Conservation (phyloP, 2,329 filamentous ascomycete species). For the Monilinia laxa region DNA sequence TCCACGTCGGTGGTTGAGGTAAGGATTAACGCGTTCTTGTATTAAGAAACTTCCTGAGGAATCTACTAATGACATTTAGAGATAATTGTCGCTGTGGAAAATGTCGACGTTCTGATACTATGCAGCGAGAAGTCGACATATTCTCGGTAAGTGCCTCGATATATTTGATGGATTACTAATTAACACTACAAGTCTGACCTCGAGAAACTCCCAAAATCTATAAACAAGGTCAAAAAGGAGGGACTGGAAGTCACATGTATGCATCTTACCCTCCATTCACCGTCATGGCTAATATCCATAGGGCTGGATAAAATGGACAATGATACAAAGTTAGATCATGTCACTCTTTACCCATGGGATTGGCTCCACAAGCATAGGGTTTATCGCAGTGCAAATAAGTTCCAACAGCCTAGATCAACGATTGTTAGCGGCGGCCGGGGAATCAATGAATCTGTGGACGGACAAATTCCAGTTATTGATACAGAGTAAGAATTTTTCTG, state of each 20-base stretch:
- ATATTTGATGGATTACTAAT: background rate
- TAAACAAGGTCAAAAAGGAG: constrained; percentile 28
- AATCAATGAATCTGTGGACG: background rate
- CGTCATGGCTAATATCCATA: constrained; percentile 40
- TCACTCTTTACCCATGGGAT: constrained; percentile 63
- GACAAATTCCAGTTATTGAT: background rate
- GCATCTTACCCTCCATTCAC: constrained; percentile 27
- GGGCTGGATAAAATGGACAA: constrained; percentile 48
- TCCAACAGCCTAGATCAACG: background rate
- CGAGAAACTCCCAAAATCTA: background rate
- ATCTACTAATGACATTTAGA: constrained; percentile 39
- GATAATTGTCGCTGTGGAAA: constrained; percentile 70
- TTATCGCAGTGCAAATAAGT: background rate
- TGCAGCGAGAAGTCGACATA: constrained; percentile 66
- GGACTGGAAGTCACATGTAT: constrained; percentile 53
- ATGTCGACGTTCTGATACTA: constrained; percentile 69
- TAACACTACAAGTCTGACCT: constrained; percentile 6
- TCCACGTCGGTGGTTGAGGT: constrained; percentile 46
- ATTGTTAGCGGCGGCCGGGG: background rate
- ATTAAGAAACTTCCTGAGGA: background rate
- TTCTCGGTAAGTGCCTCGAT: constrained; percentile 48
- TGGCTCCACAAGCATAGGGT: constrained; percentile 55
- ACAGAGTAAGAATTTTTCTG: background rate
- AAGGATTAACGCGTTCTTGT: constrained; percentile 19
- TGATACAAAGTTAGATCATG: constrained; percentile 57